Base-by-base conservation (phyloP, 2,329 filamentous ascomycete genomes). In the Fusarium liriodendri region DNA sequence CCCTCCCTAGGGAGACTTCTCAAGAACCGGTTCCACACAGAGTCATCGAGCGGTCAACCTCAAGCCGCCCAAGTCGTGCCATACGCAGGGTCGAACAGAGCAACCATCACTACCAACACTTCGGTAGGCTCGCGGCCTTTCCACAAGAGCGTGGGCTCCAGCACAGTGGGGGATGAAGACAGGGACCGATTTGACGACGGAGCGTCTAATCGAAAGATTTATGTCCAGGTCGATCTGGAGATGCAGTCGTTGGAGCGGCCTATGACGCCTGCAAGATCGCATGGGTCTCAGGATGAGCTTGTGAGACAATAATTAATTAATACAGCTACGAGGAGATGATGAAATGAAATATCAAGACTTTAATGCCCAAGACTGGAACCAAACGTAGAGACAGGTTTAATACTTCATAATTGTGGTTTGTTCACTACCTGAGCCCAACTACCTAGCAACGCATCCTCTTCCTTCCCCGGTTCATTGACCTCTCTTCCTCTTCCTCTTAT, bases 1-100 rank as follows among this genome's bases (percentile, higher is more conserved):
- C 73, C 73, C 0, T 59, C 73, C 3, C 45, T 76, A 0, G 58
- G 65, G 8, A 67, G 63, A 3, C 63, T 76, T 0, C 35, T 75
- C 27, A 69, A 63, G 35, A 64, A 32, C 8, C 57, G 8, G 1
- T 70, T 69, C 2, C 55, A 66, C 38, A 66, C 7, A 10, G 55
- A 58, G 6, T 29, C 55, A 32, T 38, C 55, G 5, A 40, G 33
- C 4, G 33, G 33, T 2, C 33, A 37, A 27, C 25, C 55, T 9
- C 55, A 22, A 10, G 11, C 47, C 9, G 16, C 55, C 16, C 55
- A 57, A 37, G 54, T 37, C 33, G 35, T 37, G 6, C 55, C 55
- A 13, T 58, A 58, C 22, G 55, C 22, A 0, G 55, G 55, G 13
- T 58, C 35, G 1, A 58, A 58, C 6, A 38, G 55, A 27, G 55